Evolutionary conservation across 208 protist species (phyloP).

Genomic region (Trypanosoma cruzi): DNA sequence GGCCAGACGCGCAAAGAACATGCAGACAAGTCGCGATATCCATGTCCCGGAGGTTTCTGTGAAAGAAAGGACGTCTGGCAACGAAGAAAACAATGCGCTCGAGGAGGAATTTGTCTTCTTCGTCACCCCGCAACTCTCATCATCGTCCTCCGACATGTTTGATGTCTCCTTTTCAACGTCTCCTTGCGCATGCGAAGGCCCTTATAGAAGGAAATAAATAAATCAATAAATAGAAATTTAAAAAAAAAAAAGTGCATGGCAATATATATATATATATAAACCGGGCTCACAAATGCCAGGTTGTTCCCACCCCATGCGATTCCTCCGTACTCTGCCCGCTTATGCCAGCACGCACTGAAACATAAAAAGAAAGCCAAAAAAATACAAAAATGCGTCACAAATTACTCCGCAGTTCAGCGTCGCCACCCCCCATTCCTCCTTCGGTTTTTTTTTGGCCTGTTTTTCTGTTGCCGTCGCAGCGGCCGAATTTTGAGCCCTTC

Average conservation of each 20-base stretch:
- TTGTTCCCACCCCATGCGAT: too few relatives aligned
- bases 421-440: background rate
- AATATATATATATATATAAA: too few relatives aligned
- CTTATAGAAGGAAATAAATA: background rate
- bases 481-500: background rate
- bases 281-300: too few relatives aligned
- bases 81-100: background rate
- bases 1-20: constrained; percentile 23
- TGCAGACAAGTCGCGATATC: background rate
- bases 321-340: too few relatives aligned
- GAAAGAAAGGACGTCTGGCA: background rate
- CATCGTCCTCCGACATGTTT: background rate
- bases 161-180: background rate
- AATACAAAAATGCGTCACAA: background rate
- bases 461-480: background rate
- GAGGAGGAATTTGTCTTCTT: too few relatives aligned
- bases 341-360: background rate
- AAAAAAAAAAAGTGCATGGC: background rate
- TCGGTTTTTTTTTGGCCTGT: background rate
- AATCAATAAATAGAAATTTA: background rate
- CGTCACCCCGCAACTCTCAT: background rate
- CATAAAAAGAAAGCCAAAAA: background rate
- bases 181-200: background rate
- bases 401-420: background rate
- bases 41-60: background rate